Base-by-base conservation (phyloP, 179 eudicot species). In the Nepenthes alata region DNA sequence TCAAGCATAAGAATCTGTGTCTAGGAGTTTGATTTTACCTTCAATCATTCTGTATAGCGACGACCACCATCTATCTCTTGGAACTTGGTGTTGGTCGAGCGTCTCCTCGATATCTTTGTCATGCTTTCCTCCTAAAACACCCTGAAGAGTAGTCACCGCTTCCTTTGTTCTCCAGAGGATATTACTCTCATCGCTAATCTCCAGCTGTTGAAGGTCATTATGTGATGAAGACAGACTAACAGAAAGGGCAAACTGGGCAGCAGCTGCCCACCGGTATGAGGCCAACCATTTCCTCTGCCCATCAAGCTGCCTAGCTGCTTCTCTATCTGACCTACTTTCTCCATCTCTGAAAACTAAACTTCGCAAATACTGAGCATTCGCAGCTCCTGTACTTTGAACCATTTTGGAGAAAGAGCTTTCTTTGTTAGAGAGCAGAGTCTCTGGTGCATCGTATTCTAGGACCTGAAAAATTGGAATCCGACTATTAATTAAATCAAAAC, bases 321-420 rank as follows among this genome's bases (percentile, higher is more conserved):
- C 81, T 48, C 66, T 68, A 55, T 36, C 60, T 12, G 66, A 58
- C 49, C 60, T 83, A 16, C 72, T 80, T 34, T 47, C 75, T 47
- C 71, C 63, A 63, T 69, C 78, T 41, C 2, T 7, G 37, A 77
- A 67, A 15, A 74, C 93, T 16, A 91, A 75, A 78, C 79, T 75
- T 58, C 81, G 80, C 68, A 91, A 67, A 66, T 91, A 86, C 66
- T 86, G 77, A 65, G 98, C 89, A 72, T 89, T 91, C 61, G 96
- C 95, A 53, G 67, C 73, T 38, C 95, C 95, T 10, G 97, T 91
- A 69, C 95, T 91, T 59, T 83, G 93, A 61, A 91, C 94, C 95
- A 88, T 91, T 78, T 83, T 85, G 35, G 86, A 88, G 84, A 91
- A 91, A 35, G 85, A 77, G 66, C 91, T 79, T 41, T 62, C 79